Conservation (phyloP, 306 rosid genomes). For the Dalbergia cultrata region DNA sequence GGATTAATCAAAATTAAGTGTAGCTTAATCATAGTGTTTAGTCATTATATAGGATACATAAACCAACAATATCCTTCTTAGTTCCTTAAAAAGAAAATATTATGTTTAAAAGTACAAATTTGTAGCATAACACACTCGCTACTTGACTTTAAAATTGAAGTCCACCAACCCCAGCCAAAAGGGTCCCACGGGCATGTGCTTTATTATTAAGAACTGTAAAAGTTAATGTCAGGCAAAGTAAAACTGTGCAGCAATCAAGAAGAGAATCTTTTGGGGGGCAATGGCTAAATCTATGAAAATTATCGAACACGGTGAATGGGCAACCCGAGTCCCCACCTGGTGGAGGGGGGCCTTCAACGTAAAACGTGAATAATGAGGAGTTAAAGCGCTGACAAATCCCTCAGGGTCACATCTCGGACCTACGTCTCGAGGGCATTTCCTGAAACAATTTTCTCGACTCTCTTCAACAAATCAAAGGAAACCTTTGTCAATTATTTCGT, state of each 20-base stretch:
- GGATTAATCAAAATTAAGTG: too few relatives aligned
- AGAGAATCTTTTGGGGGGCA: neutral
- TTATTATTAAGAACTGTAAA: neutral
- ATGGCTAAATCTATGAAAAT: neutral
- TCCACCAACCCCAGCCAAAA: neutral
- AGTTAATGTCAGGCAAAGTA: neutral
- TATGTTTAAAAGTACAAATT: neutral
- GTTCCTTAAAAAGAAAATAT: neutral
- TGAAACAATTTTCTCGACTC: neutral
- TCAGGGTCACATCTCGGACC: conserved; percentile 18
- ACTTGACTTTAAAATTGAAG: neutral
- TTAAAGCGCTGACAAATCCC: neutral
- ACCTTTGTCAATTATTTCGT: neutral
- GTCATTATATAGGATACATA: too few relatives aligned
- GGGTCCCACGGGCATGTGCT: neutral
- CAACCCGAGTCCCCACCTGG: neutral
- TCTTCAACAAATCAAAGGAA: neutral
- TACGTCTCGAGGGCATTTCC: neutral
- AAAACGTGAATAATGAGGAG: neutral
- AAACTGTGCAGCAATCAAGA: neutral
- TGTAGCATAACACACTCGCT: neutral
- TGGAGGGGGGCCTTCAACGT: neutral
- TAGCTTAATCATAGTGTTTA: too few relatives aligned
- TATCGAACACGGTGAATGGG: neutral
- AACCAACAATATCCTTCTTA: neutral